Evolutionary conservation across 2,329 filamentous ascomycete species (phyloP).

Genomic region (Aspergillus persii): DNA sequence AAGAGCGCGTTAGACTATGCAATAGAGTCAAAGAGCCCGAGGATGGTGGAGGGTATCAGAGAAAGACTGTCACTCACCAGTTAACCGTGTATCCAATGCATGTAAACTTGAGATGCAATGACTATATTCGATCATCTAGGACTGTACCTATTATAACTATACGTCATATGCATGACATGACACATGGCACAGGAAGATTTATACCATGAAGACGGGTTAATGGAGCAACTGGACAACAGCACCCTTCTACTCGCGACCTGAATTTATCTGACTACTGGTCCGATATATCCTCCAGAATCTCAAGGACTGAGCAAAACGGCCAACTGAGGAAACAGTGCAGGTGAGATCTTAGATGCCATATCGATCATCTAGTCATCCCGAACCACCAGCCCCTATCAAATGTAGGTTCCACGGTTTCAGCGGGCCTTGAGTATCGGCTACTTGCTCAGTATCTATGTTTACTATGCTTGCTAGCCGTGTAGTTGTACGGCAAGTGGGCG

Average conservation of each 20-base stretch:
- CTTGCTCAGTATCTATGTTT: not conserved
- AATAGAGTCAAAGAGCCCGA: not conserved
- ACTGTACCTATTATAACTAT: not conserved
- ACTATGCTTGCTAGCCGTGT: not conserved
- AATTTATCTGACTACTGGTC: not conserved
- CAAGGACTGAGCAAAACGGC: not conserved
- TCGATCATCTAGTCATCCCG: not conserved
- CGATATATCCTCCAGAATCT: not conserved
- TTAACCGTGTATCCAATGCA: not conserved
- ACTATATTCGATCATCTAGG: not conserved
- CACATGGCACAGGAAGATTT: not conserved
- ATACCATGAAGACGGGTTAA: not conserved
- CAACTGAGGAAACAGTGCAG: not conserved
- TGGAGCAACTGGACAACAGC: not conserved
- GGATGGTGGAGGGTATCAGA: not conserved
- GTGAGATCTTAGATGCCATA: not conserved
- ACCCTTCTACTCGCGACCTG: not conserved
- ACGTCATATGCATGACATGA: not conserved
- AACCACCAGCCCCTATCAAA: not conserved
- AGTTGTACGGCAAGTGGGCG: not conserved
- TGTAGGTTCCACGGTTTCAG: not conserved
- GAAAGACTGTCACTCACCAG: not conserved
- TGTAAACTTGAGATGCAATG: not conserved
- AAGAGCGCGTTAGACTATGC: not conserved
- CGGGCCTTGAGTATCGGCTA: not conserved